phyloP scores from a whole-genome alignment of 306 rosid species.

The Astragalus membranaceus region DNA sequence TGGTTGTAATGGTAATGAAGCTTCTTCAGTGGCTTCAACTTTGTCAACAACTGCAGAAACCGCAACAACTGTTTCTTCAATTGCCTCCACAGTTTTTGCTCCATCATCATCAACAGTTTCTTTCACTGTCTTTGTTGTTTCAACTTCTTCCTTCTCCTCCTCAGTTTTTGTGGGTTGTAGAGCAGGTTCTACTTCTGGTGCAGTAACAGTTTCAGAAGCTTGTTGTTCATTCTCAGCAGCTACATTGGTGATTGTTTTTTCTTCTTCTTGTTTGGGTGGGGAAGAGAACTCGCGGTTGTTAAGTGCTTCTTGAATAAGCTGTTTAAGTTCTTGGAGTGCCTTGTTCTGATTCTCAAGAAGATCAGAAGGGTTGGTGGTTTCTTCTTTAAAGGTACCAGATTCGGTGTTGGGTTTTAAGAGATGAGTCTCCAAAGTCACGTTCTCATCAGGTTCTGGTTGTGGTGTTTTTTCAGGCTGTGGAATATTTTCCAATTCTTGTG shows the following conservation, averaged over 20 bases:
- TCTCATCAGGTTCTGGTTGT: conserved; percentile 6
- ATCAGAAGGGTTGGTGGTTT: conserved; percentile 43
- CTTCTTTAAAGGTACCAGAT: conserved; percentile 41
- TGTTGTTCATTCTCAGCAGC: not conserved
- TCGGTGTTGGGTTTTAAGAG: conserved; percentile 29
- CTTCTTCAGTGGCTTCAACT: conserved; percentile 21
- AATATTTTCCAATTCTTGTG: not conserved
- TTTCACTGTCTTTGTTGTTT: not conserved
- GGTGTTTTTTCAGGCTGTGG: conserved; percentile 2
- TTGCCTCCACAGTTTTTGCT: conserved; percentile 79
- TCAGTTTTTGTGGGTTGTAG: not conserved
- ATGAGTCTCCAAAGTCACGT: conserved; percentile 19
- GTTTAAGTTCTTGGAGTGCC: conserved; percentile 54
- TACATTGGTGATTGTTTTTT: not conserved
- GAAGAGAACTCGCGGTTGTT: conserved; percentile 44
- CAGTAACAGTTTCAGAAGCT: not conserved
- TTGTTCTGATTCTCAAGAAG: conserved; percentile 39
- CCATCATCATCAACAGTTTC: conserved; percentile 58
- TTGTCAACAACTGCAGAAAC: conserved; percentile 32
- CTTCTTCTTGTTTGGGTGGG: not conserved
- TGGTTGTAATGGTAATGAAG: conserved; percentile 19
- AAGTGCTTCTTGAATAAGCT: conserved; percentile 51
- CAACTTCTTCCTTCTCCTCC: not conserved
- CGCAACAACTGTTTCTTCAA: conserved; percentile 60
- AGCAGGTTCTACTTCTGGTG: no score